Evolutionary conservation across 768 basidiomycete species (phyloP), one percentile per base, ranked within the genome.

Genomic region (Fibroporia radiculosa): DNA sequence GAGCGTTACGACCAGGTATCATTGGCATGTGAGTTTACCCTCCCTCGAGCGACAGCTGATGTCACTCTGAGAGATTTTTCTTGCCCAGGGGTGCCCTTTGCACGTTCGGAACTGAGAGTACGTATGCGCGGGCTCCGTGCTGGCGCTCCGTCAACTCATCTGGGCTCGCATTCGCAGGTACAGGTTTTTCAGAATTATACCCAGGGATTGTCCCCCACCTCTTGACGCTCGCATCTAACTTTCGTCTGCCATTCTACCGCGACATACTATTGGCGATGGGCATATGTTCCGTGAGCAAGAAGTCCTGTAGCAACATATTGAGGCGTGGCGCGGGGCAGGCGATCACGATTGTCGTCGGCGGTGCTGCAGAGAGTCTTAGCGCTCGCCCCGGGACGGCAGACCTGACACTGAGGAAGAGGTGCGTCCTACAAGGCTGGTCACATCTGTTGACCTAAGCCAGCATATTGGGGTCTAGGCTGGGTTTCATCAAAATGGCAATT

Each of bases 361-460:
- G 96, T 19, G 95, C 96, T 0, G 84, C 93, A 13, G 96, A 98
- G 70, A 90, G 86, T 62, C 64, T 99, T 56, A 84, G 82, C 54
- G 96, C 96, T 6, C 87, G 82, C 52, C 96, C 96, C 1, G 96
- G 96, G n/a, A 99, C 96, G 26, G 93, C 92, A 20, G 93, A 91
- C 64, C 63, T 91, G 59, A 89, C 90, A 6, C 62, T 92, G 49
- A 69, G 80, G 54, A 79, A 76, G 61, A 73, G 87, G 84, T 82
- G 47, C 22, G 72, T 61, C 12, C 8, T 43, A 23, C 34, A 18
- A 6, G 34, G 34, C 20, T n/a, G n/a, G n/a, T 31, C 8, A 38
- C 25, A 4, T 47, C 45, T 47, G 20, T 42, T n/a, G n/a, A n/a
- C n/a, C n/a, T n/a, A n/a, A n/a, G n/a, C n/a, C n/a, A n/a, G n/a